phyloP scores from a whole-genome alignment of 2,329 filamentous ascomycete genomes.

The Penicillium brasilianum region DNA sequence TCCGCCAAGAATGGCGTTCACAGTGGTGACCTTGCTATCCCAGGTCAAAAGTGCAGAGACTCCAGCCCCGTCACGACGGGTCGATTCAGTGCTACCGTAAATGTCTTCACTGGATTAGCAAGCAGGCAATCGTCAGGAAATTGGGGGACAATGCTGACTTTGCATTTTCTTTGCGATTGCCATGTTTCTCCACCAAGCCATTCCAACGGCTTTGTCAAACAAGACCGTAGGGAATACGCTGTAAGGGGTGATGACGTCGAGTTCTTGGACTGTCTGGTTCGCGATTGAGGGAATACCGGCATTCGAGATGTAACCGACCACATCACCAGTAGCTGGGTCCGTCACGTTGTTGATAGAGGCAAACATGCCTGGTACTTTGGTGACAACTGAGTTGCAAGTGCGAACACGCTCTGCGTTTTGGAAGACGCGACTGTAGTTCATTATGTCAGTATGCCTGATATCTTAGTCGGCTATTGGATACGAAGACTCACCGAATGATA shows the following conservation, averaged over 20 bases:
- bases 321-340: conserved; percentile 42
- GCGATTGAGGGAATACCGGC: conserved; percentile 50
- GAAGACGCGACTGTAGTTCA: conserved; percentile 36
- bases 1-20: conserved; percentile 47
- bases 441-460: not conserved
- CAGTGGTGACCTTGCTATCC: conserved; percentile 53
- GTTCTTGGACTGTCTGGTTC: conserved; percentile 48
- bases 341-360: conserved; percentile 53
- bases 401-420: conserved; percentile 49
- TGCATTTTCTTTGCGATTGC: conserved; percentile 52
- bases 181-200: conserved; percentile 54
- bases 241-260: conserved; percentile 51
- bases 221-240: conserved; percentile 47
- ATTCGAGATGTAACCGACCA: conserved; percentile 50
- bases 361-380: conserved; percentile 47
- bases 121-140: not conserved
- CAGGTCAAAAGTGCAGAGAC: conserved; percentile 51
- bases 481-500: conserved; percentile 38
- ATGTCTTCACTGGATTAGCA: conserved; percentile 23
- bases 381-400: conserved; percentile 50
- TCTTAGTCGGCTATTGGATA: conserved; percentile 22
- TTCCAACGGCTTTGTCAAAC: conserved; percentile 45
- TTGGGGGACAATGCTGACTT: conserved; percentile 34
- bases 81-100: conserved; percentile 51
- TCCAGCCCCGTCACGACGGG: conserved; percentile 45